Base-by-base conservation (phyloP, 345 rosid genomes). In the Gynandropsis gynandra region DNA sequence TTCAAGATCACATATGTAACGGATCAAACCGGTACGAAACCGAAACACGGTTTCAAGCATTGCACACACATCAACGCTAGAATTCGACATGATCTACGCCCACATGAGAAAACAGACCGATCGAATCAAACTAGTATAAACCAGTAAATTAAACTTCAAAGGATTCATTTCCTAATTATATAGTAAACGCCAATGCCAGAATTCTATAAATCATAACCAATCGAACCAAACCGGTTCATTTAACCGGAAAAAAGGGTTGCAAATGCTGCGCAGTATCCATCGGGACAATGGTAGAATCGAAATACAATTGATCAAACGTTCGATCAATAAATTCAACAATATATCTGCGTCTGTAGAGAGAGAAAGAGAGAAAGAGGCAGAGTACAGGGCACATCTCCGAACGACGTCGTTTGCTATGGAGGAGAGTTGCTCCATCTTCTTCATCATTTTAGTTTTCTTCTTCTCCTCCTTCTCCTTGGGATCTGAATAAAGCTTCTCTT, bases 341-440 rank as follows among this genome's bases (percentile, higher is more conserved):
- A 57, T 9, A 6, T 2, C 10, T 35, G 35, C 7, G 6, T 16
- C 5, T 1, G 2, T 9, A 29, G 7, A 29, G 11, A 7, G 40
- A 1, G 1, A 35, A 14, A 41, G n/a, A 37, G 1, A 42, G 29
- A 27, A 13, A 8, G 18, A 42, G 31, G 46, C 24, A 42, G 16
- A 16, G 49, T 81, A 92, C 97, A 47, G 61, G 43, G 97, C 82
- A 64, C 83, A 87, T 68, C 56, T 64, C 16, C 53, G 69, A 41
- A 87, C 74, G 55, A 87, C 76, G 67, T 71, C 78, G 63, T 68
- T 76, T 11, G 97, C 95, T 62, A 78, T 56, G 88, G 94, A 71
- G 68, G 97, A 92, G 12, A 79, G 72, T 53, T 78, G 85, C 81
- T 87, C 85, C 82, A 60, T 81, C 56, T 52, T 69, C 59, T 4